Evolutionary conservation across 1,284 basidiomycete species (phyloP), one percentile per base, ranked within the genome.

Genomic region (Meira miltonrushii): DNA sequence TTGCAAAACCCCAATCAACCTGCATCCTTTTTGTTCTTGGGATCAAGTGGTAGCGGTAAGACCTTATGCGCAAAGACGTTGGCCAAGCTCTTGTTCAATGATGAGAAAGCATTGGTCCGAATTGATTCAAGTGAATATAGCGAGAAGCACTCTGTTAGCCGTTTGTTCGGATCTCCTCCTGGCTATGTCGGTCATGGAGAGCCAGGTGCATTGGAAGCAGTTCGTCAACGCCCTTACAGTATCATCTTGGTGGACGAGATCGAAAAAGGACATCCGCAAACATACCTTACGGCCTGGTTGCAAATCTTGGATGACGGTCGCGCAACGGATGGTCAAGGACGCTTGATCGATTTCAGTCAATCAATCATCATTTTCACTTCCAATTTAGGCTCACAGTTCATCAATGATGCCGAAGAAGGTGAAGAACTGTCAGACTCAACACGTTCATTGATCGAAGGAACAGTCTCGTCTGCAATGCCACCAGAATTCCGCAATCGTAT

Each of bases 361-460:
- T 89, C 88, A 1, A 90, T 92, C 75, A 87, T 93, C 69, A 89
- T 93, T 78, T 87, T 95, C 83, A 96, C 92, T 2, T 92, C 89
- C 56, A 97, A 97, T 78, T 83, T 96, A 37, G 81, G 87, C 25
- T 81, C 83, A 0, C 69, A 74, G 6, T 83, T 77, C 69, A 79
- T 84, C 59, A 83, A 83, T 72, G 83, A 84, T 55, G 78, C 81
- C 41, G 75, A 80, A 11, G 74, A 74, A 25, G 81, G 83, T 54
- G 79, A 81, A 39, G 72, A 77, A 9, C 80, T 84, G 47, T 80
- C 79, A 0, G 80, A 81, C 13, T 80, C 82, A 70, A 79, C 71
- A 49, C 63, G 67, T 39, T 62, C 69, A 47, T 68, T 69, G 47
- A 83, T 85, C 57, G 79, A 81, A 59, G 77, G 74, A 1, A 81